Conservation (phyloP, 1,139 yeast species). For the Suhomyces kunorum region DNA sequence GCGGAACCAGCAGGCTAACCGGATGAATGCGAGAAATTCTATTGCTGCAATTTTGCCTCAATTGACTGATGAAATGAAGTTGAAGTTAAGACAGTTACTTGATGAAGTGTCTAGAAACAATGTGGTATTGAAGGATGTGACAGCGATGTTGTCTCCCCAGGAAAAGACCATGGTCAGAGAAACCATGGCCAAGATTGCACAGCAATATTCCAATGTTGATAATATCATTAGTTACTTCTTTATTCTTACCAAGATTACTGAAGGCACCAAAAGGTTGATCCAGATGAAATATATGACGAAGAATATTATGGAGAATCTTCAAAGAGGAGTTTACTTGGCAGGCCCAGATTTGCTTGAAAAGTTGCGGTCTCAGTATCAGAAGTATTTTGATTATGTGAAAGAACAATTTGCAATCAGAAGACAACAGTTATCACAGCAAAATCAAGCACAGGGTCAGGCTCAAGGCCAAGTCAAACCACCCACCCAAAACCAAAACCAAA, state of each 20-base stretch:
- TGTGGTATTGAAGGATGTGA: constrained; percentile 65
- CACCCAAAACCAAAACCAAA: neutral
- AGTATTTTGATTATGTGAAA: constrained; percentile 72
- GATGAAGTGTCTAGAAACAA: constrained; percentile 71
- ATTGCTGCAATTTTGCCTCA: constrained; percentile 35
- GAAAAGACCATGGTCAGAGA: constrained; percentile 67
- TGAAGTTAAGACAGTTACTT: constrained; percentile 59
- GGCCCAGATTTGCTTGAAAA: constrained; percentile 69
- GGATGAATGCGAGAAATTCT: constrained; percentile 11
- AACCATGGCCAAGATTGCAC: constrained; percentile 57
- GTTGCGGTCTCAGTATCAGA: constrained; percentile 68
- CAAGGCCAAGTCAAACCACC: constrained; percentile 8
- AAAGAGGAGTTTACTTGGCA: constrained; percentile 63
- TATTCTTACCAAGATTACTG: constrained; percentile 69
- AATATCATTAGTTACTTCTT: constrained; percentile 76
- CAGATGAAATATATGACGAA: constrained; percentile 80
- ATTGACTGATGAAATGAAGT: constrained; percentile 46
- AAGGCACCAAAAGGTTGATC: constrained; percentile 72
- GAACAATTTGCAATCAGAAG: constrained; percentile 42
- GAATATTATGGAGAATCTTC: constrained; percentile 68
- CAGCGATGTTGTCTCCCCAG: constrained; percentile 57
- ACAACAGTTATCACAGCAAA: constrained; percentile 32
- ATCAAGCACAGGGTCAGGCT: constrained; percentile 6
- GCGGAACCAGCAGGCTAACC: constrained; percentile 5
- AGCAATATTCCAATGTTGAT: constrained; percentile 69